Evolutionary conservation across 352 stramenopile genomes (phyloP).

Genomic region (Phytophthora pluvialis): DNA sequence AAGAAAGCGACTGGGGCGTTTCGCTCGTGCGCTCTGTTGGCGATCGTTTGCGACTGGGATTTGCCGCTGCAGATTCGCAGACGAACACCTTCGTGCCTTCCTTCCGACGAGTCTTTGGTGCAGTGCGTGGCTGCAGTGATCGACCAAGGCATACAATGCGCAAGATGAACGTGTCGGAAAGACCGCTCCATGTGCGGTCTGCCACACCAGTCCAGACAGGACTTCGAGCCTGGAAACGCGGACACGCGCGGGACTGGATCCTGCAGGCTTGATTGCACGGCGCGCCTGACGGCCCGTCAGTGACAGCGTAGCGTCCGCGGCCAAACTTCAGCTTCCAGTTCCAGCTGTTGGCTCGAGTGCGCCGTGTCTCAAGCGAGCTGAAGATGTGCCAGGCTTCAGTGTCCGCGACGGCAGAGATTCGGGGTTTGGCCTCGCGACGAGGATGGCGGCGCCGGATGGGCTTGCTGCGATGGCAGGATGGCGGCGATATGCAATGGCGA

Average conservation of each 20-base stretch:
- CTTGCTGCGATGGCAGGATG: background rate
- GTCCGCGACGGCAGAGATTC: background rate
- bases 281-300: background rate
- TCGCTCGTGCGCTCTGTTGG: slow-evolving; percentile 8
- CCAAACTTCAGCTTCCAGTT: slow-evolving; percentile 30
- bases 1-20: slow-evolving; percentile 12
- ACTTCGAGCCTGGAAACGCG: slow-evolving; percentile 11
- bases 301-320: background rate
- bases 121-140: background rate
- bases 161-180: slow-evolving; percentile 7
- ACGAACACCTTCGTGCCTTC: background rate
- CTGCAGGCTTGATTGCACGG: slow-evolving; percentile 12
- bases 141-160: background rate
- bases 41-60: slow-evolving; percentile 18
- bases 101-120: slow-evolving; percentile 21
- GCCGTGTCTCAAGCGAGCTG: slow-evolving; percentile 8
- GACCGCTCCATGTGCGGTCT: background rate
- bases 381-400: background rate
- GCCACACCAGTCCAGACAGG: slow-evolving; percentile 2
- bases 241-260: slow-evolving; percentile 25
- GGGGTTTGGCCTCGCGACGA: too few species aligned
- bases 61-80: slow-evolving; percentile 18
- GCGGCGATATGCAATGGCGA: background rate
- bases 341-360: slow-evolving; percentile 5
- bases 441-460: too few species aligned